phyloP scores from a whole-genome alignment of 192 early-diverging fungal species.

The Allomyces macrogynus region DNA sequence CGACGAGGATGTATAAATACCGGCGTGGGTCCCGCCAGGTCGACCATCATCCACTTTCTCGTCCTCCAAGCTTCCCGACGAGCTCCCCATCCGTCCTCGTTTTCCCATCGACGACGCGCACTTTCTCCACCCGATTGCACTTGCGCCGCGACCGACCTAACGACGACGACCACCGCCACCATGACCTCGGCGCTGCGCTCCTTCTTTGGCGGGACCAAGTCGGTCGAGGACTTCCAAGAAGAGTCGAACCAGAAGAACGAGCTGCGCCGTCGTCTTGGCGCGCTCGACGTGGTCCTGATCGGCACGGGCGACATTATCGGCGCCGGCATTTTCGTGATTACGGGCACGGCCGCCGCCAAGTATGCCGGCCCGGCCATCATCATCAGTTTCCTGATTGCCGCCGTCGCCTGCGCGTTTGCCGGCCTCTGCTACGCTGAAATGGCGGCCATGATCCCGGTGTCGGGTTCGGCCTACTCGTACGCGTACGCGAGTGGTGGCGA shows the following conservation, averaged over 20 bases:
- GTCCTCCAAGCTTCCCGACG: too few relatives aligned
- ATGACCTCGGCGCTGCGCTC: too few relatives aligned
- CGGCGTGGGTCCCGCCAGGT: too few relatives aligned
- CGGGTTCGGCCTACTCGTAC: slow-evolving; percentile 5
- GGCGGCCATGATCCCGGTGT: slow-evolving; percentile 1
- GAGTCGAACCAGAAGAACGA: background rate
- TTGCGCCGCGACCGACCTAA: too few relatives aligned
- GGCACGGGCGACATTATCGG: slow-evolving; percentile 2
- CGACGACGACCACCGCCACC: too few relatives aligned
- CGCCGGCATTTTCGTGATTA: slow-evolving; percentile 3
- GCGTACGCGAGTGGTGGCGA: slow-evolving; percentile 3
- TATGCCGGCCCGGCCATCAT: slow-evolving; percentile 4
- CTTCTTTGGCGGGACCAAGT: background rate
- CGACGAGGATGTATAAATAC: too few relatives aligned
- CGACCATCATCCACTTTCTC: too few relatives aligned
- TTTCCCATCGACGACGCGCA: too few relatives aligned
- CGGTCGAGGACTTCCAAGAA: background rate
- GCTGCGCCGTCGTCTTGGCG: background rate
- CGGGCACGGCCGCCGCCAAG: slow-evolving; percentile 1
- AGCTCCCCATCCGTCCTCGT: too few relatives aligned
- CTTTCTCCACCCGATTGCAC: too few relatives aligned
- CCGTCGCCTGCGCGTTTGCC: slow-evolving; percentile 1
- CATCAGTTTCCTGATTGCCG: slow-evolving; percentile 2
- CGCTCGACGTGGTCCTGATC: background rate
- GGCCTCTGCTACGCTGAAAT: slow-evolving; percentile 3